phyloP scores from a whole-genome alignment of 2,329 filamentous ascomycete species.

The Hymenoscyphus fructigenus region DNA sequence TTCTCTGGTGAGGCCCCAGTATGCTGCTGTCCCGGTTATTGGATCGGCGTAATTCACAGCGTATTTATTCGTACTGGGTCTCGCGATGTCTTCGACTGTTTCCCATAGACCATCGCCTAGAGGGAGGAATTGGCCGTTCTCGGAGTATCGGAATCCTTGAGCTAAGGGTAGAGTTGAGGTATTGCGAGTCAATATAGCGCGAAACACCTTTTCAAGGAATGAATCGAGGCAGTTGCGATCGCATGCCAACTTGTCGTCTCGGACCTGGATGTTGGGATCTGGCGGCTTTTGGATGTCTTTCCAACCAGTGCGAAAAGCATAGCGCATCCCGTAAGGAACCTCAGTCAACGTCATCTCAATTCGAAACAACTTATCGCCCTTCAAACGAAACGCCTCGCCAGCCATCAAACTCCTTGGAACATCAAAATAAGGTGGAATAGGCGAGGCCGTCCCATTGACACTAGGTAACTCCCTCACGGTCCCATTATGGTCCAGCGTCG shows the following conservation, averaged over 20 bases:
- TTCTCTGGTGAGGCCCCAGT: slow-evolving; percentile 13
- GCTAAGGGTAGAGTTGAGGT: slow-evolving; percentile 4
- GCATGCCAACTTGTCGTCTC: neutral
- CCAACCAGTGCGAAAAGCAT: neutral
- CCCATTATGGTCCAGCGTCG: slow-evolving; percentile 12
- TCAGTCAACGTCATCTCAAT: slow-evolving; percentile 15
- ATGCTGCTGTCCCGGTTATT: slow-evolving; percentile 4
- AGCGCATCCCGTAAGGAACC: slow-evolving; percentile 10
- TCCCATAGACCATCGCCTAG: slow-evolving; percentile 11
- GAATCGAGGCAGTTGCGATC: slow-evolving; percentile 6
- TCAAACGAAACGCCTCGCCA: slow-evolving; percentile 9
- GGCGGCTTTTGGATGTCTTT: neutral
- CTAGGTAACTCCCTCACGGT: slow-evolving; percentile 5
- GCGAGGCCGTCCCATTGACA: slow-evolving; percentile 8
- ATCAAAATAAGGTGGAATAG: slow-evolving; percentile 13
- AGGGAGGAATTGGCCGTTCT: slow-evolving; percentile 10
- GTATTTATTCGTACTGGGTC: neutral
- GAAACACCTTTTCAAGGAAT: slow-evolving; percentile 7
- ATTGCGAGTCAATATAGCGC: slow-evolving; percentile 8
- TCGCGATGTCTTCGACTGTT: neutral
- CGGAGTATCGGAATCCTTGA: slow-evolving; percentile 6
- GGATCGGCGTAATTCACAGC: slow-evolving; percentile 10
- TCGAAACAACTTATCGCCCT: slow-evolving; percentile 8
- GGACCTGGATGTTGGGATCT: neutral
- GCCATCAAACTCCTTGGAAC: slow-evolving; percentile 8